phyloP scores from a whole-genome alignment of 208 protist species.

The Trypanosoma congolense region DNA sequence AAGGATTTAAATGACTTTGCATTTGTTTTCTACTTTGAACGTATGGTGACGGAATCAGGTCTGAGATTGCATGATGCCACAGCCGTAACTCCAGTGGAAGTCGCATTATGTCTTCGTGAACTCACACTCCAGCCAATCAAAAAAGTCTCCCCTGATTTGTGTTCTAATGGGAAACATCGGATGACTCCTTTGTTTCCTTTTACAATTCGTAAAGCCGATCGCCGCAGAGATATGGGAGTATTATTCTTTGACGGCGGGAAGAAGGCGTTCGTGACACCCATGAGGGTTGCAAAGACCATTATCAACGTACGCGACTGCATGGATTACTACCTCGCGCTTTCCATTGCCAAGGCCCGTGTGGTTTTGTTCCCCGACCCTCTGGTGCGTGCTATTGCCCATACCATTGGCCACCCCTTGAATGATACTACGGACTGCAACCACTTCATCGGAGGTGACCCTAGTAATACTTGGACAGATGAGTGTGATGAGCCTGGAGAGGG shows the following conservation, averaged over 20 bases:
- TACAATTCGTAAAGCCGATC: constrained; percentile 27
- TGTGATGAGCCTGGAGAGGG: constrained; percentile 12
- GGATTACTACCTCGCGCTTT: constrained; percentile 81
- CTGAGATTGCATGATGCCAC: constrained; percentile 78
- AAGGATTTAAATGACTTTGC: constrained; percentile 33
- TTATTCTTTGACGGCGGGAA: constrained; percentile 83
- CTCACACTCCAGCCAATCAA: constrained; percentile 52
- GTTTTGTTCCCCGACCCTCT: constrained; percentile 68
- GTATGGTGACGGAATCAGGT: constrained; percentile 72
- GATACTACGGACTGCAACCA: constrained; percentile 10
- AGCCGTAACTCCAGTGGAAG: constrained; percentile 59
- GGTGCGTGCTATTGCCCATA: constrained; percentile 38
- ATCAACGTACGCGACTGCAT: constrained; percentile 70
- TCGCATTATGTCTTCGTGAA: constrained; percentile 66
- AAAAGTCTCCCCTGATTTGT: constrained; percentile 44
- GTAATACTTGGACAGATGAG: constrained; percentile 5
- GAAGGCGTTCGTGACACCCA: constrained; percentile 66
- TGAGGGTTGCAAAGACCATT: constrained; percentile 39
- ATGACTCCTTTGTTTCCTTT: constrained; percentile 40
- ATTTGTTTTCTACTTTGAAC: constrained; percentile 78
- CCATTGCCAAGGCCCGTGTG: constrained; percentile 67
- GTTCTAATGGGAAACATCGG: constrained; percentile 55
- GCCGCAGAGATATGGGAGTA: constrained; percentile 43
- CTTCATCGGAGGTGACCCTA: constrained; percentile 13
- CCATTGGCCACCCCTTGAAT: constrained; percentile 56